phyloP scores from a whole-genome alignment of 2,329 filamentous ascomycete species.

The Alternaria postmessia region DNA sequence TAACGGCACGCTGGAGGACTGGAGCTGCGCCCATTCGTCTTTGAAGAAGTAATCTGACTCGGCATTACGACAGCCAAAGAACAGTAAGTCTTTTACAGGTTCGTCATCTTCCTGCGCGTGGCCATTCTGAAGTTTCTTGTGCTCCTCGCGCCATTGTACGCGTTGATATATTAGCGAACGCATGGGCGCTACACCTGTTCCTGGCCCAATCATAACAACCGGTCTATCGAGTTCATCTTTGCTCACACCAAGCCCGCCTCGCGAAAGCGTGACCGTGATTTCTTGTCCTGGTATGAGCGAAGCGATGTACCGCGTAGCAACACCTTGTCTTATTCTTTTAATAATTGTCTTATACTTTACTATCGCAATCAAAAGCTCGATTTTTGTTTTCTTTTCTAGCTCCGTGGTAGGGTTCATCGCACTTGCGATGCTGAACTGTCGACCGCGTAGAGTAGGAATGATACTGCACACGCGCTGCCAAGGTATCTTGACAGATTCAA shows the following conservation, averaged over 20 bases:
- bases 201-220: constrained; percentile 80
- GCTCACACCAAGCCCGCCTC: constrained; percentile 57
- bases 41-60: constrained; percentile 82
- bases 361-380: constrained; percentile 83
- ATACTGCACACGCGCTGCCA: constrained; percentile 74
- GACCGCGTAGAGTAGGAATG: constrained; percentile 83
- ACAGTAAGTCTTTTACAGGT: constrained; percentile 61
- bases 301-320: constrained; percentile 88
- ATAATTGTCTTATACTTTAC: constrained; percentile 92
- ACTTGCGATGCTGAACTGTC: constrained; percentile 92
- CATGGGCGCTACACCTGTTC: constrained; percentile 87
- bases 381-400: constrained; percentile 50
- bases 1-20: constrained; percentile 54
- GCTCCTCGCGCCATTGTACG: constrained; percentile 48
- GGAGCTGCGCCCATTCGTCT: constrained; percentile 72
- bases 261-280: constrained; percentile 67
- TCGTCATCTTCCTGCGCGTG: constrained; percentile 1
- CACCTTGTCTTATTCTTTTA: constrained; percentile 81
- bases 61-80: constrained; percentile 84
- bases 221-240: constrained; percentile 61
- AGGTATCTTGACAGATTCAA: constrained; percentile 82
- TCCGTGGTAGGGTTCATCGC: constrained; percentile 57
- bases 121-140: neutral
- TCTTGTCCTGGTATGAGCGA: constrained; percentile 65
- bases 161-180: constrained; percentile 82